These are phyloP conservation scores for Ceratocystis eucalypticola DNA, from an alignment of 2,329 filamentous ascomycete genomes.

Conservation along the genomic window DNA sequence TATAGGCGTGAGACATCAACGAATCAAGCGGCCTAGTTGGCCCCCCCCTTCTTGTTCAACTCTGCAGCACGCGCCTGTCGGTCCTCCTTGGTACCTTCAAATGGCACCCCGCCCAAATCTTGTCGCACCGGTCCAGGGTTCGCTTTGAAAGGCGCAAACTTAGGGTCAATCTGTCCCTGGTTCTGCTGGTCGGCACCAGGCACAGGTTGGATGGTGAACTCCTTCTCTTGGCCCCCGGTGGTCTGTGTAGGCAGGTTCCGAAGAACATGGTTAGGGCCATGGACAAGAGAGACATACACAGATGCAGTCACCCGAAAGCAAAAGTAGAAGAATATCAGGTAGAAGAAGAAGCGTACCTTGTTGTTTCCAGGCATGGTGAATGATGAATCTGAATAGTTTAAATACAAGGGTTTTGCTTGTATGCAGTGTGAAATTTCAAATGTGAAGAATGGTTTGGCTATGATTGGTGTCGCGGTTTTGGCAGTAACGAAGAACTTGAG, in stretches of 20 bases:
- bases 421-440: background rate
- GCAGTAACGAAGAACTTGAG: background rate
- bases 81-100: slow-evolving; percentile 56
- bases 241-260: slow-evolving; percentile 7
- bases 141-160: slow-evolving; percentile 40
- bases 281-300: slow-evolving; percentile 11
- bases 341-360: slow-evolving; percentile 18
- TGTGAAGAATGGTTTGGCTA: background rate
- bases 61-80: slow-evolving; percentile 49
- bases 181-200: slow-evolving; percentile 26
- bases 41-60: slow-evolving; percentile 42
- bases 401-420: background rate
- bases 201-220: slow-evolving; percentile 35
- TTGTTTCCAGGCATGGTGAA: slow-evolving; percentile 17
- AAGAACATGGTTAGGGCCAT: slow-evolving; percentile 16
- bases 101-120: slow-evolving; percentile 37
- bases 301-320: slow-evolving; percentile 9
- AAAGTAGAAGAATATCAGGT: slow-evolving; percentile 14
- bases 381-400: background rate
- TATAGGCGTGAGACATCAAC: too few species aligned
- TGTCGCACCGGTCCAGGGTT: slow-evolving; percentile 45
- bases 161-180: slow-evolving; percentile 26
- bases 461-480: background rate
- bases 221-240: slow-evolving; percentile 27
- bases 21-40: slow-evolving; percentile 5